A percentile compares a stretch with the other conserved stretches of the same genome.
These are phyloP conservation scores for Barbatosphaeria neglecta DNA, from an alignment of 495 filamentous ascomycete genomes.

Conservation along the genomic window DNA sequence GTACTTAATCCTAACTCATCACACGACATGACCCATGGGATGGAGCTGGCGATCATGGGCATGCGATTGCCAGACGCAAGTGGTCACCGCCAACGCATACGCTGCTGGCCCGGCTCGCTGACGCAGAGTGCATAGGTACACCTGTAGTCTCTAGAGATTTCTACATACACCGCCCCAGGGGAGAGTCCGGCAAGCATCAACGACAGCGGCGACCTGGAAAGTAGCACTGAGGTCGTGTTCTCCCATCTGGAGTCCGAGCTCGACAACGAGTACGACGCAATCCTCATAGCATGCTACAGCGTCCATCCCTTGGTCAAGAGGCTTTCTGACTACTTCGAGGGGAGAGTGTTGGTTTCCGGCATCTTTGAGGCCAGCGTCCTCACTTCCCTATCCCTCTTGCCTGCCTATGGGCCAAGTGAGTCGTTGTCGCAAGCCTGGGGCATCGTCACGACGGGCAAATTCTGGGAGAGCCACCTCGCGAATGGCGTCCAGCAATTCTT, in stretches of 20 bases:
- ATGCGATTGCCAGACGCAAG: slow-evolving; percentile 37
- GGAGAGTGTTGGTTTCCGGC: slow-evolving; percentile 49
- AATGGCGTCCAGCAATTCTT: slow-evolving; percentile 48
- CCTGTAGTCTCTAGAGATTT: slow-evolving; percentile 29
- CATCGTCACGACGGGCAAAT: slow-evolving; percentile 77
- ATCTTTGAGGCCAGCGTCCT: slow-evolving; percentile 78
- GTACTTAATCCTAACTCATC: slow-evolving; percentile 91
- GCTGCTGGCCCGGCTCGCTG: background rate
- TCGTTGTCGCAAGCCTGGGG: slow-evolving; percentile 42
- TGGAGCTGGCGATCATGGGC: slow-evolving; percentile 51
- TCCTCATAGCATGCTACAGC: slow-evolving; percentile 83
- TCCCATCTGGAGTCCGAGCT: slow-evolving; percentile 25
- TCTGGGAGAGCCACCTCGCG: slow-evolving; percentile 64
- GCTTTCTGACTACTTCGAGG: slow-evolving; percentile 30
- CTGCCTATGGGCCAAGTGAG: slow-evolving; percentile 24
- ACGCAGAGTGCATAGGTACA: too few relatives aligned
- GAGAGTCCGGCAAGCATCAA: slow-evolving; percentile 52
- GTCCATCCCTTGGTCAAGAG: slow-evolving; percentile 66
- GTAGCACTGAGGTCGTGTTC: slow-evolving; percentile 43
- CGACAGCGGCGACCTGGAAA: slow-evolving; percentile 41
- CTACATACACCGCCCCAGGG: slow-evolving; percentile 41
- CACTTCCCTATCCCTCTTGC: slow-evolving; percentile 38
- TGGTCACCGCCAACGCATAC: background rate
- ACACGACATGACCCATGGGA: slow-evolving; percentile 62
- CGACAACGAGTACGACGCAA: slow-evolving; percentile 50